A percentile compares a stretch with the other conserved stretches of the same genome.
Conservation (phyloP, 192 early-diverging fungal genomes). For the Backusella psychrophila region DNA sequence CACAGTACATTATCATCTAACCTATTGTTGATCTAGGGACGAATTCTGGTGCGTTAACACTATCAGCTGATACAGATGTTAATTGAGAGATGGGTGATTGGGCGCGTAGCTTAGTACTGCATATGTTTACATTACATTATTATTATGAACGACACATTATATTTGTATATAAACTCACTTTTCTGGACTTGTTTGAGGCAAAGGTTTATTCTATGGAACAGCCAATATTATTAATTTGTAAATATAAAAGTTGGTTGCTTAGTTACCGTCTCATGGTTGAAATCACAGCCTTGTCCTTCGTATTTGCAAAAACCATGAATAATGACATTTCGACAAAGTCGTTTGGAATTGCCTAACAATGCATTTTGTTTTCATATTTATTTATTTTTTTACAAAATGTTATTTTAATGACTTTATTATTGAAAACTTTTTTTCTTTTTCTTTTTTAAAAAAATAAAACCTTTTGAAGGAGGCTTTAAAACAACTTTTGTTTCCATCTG, state of each 20-base stretch:
- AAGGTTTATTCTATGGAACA: conserved; percentile 11
- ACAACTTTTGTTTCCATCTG: conserved; percentile 1
- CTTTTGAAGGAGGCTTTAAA: conserved; percentile 17
- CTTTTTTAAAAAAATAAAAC: background rate
- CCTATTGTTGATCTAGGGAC: conserved; percentile 46
- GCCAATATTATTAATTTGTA: background rate
- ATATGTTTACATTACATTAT: background rate
- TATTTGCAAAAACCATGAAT: conserved; percentile 86
- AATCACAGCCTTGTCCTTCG: conserved; percentile 80
- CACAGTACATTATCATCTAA: background rate
- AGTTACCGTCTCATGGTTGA: conserved; percentile 71
- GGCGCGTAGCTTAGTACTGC: conserved; percentile 13
- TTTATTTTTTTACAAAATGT: background rate
- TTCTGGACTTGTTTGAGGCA: conserved; percentile 19
- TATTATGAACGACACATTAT: background rate
- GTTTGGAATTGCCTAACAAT: conserved; percentile 16
- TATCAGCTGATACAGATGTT: conserved; percentile 49
- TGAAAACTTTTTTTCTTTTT: background rate
- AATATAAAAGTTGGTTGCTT: background rate
- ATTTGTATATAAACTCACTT: conserved; percentile 14
- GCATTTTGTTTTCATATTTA: background rate
- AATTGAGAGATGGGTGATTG: conserved; percentile 15
- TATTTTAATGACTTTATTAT: background rate
- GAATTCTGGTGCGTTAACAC: conserved; percentile 57
- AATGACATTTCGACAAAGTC: conserved; percentile 72